A percentile compares a stretch with the other conserved stretches of the same genome.
Evolutionary conservation across 2,329 filamentous ascomycete species (phyloP).

Genomic region (Hypoxylon sp.): DNA sequence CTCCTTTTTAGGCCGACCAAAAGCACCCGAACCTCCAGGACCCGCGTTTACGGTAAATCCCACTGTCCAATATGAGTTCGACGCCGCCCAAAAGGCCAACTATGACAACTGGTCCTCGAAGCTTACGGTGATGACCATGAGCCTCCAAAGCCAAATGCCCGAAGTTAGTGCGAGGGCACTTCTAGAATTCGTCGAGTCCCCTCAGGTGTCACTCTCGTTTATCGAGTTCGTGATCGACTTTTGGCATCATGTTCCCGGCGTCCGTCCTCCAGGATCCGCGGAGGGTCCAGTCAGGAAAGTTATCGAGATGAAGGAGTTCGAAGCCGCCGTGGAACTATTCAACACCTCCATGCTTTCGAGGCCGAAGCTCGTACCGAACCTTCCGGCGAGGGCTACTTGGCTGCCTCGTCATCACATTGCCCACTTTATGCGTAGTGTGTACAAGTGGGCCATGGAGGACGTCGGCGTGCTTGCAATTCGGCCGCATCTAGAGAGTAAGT

Average conservation of each 20-base stretch:
- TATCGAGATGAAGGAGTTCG: neutral
- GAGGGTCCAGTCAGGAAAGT: neutral
- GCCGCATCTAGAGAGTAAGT: neutral
- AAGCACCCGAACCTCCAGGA: no score
- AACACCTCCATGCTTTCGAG: neutral
- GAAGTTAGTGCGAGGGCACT: slow-evolving; percentile 6
- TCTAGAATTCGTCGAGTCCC: slow-evolving; percentile 13
- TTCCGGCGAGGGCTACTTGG: neutral
- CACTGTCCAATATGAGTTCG: no score
- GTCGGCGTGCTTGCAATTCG: neutral
- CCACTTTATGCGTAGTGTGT: slow-evolving; percentile 1
- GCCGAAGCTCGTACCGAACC: neutral
- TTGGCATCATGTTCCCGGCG: neutral
- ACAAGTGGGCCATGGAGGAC: neutral
- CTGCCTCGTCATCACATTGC: slow-evolving; percentile 1
- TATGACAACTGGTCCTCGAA: slow-evolving; percentile 8
- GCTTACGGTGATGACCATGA: neutral
- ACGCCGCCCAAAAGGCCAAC: no score
- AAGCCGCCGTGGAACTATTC: slow-evolving; percentile 1
- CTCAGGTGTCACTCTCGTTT: neutral
- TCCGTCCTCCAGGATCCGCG: no score
- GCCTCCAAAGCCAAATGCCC: slow-evolving; percentile 6
- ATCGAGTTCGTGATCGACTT: slow-evolving; percentile 5
- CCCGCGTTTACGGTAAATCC: no score
- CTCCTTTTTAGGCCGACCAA: no score